Evolutionary conservation across 2,329 filamentous ascomycete species (phyloP).

Genomic region (Aspergillus neoniger): DNA sequence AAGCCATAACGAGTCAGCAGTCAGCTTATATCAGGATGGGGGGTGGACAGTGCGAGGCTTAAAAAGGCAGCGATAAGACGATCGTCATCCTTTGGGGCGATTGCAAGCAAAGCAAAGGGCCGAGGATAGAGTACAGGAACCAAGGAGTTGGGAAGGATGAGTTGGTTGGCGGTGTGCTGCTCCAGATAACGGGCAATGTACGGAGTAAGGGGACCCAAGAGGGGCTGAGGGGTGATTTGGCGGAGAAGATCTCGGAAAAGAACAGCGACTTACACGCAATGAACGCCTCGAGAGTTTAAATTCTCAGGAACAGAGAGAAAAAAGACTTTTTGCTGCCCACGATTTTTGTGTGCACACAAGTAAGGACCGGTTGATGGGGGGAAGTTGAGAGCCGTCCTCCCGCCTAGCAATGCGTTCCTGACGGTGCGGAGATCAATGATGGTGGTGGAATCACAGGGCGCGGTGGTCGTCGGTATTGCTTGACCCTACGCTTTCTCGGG

Average conservation of each 20-base stretch:
- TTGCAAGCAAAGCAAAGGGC: constrained; percentile 18
- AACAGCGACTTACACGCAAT: constrained; percentile 39
- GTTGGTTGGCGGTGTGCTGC: constrained; percentile 36
- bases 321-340: constrained; percentile 10
- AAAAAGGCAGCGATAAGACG: constrained; percentile 8
- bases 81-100: constrained; percentile 16
- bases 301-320: constrained; percentile 16
- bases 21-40: constrained; percentile 19
- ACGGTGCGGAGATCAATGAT: constrained; percentile 39
- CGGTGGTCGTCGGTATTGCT: constrained; percentile 12
- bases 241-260: constrained; percentile 33
- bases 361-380: constrained; percentile 25
- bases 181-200: constrained; percentile 31
- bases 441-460: constrained; percentile 27
- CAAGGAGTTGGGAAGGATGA: constrained; percentile 15
- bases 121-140: constrained; percentile 19
- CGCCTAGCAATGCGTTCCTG: constrained; percentile 22
- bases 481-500: constrained; percentile 18
- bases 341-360: constrained; percentile 15
- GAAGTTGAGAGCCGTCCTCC: constrained; percentile 15
- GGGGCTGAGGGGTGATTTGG: constrained; percentile 39
- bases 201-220: constrained; percentile 42
- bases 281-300: constrained; percentile 39
- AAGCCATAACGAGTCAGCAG: constrained; percentile 28
- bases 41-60: constrained; percentile 9